These are phyloP conservation scores for Porphyra umbilicalis DNA, from an alignment of 31 red algal species.

Conservation along the genomic window DNA sequence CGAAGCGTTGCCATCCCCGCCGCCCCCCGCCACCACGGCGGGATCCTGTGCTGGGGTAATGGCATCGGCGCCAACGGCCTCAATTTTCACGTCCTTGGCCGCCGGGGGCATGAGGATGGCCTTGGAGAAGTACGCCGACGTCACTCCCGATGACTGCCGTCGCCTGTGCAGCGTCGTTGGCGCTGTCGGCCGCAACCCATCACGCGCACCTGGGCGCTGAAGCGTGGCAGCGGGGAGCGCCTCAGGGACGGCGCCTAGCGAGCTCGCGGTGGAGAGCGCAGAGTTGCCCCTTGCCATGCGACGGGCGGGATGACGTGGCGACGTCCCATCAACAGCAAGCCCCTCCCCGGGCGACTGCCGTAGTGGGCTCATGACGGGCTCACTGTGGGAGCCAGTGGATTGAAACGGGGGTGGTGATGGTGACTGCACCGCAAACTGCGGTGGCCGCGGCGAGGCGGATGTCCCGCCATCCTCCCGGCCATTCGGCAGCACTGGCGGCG, in stretches of 20 bases:
- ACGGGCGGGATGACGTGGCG: neutral
- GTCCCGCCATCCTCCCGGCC: neutral
- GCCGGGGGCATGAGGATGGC: neutral
- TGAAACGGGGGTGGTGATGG: neutral
- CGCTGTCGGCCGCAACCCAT: neutral
- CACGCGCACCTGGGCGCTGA: neutral
- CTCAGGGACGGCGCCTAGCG: neutral
- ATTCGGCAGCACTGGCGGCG: neutral
- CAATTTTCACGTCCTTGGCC: neutral
- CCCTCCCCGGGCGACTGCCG: neutral
- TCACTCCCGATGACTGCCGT: neutral
- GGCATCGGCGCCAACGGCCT: neutral
- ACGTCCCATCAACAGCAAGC: neutral
- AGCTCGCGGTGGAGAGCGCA: neutral
- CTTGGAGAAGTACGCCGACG: constrained; percentile 1
- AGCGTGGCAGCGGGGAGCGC: neutral
- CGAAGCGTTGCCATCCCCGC: neutral
- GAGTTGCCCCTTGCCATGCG: neutral
- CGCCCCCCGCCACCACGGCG: neutral
- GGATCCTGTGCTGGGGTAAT: neutral
- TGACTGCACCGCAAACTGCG: neutral
- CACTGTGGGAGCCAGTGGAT: neutral
- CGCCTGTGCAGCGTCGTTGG: neutral
- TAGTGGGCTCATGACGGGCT: neutral
- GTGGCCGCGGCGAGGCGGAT: neutral